Percentiles rank a stretch among this genome's conserved stretches.
Evolutionary conservation across 2,329 filamentous ascomycete genomes (phyloP).

Genomic region (Dryadomyces quercivorus): DNA sequence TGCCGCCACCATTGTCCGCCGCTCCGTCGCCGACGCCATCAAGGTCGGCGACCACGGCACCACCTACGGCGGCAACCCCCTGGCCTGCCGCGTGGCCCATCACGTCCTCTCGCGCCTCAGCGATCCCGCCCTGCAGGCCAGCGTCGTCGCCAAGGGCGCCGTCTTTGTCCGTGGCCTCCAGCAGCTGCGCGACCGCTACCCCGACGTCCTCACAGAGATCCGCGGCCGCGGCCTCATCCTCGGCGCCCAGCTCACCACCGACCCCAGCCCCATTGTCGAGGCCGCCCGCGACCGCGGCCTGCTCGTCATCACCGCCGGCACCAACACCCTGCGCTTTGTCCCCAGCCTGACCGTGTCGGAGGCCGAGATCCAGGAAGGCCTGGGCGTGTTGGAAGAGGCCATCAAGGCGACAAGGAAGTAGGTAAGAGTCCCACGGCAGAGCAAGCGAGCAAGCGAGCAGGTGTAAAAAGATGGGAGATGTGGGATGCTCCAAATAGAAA

Average conservation of each 20-base stretch:
- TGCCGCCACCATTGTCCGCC: slow-evolving; percentile 58
- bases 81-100: slow-evolving; percentile 74
- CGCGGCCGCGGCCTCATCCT: slow-evolving; percentile 77
- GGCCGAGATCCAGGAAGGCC: slow-evolving; percentile 65
- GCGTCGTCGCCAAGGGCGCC: slow-evolving; percentile 53
- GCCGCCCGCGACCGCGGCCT: slow-evolving; percentile 80
- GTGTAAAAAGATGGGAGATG: too few species aligned
- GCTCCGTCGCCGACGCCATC: slow-evolving; percentile 53
- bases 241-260: slow-evolving; percentile 67
- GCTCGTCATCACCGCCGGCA: slow-evolving; percentile 83
- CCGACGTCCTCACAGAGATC: slow-evolving; percentile 63
- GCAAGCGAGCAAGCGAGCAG: not conserved
- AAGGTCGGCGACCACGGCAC: slow-evolving; percentile 72
- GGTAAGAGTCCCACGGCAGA: too few species aligned
- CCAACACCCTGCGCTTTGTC: slow-evolving; percentile 85
- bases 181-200: slow-evolving; percentile 36
- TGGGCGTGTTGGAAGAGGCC: slow-evolving; percentile 62
- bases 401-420: slow-evolving; percentile 29
- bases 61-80: slow-evolving; percentile 85
- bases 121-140: slow-evolving; percentile 54
- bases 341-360: slow-evolving; percentile 73
- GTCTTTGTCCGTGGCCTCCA: slow-evolving; percentile 37
- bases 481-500: too few species aligned
- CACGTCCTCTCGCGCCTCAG: slow-evolving; percentile 71
- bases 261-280: slow-evolving; percentile 63